Conservation (phyloP, 2,329 filamentous ascomycete species). For the Calonectria henricotiae region DNA sequence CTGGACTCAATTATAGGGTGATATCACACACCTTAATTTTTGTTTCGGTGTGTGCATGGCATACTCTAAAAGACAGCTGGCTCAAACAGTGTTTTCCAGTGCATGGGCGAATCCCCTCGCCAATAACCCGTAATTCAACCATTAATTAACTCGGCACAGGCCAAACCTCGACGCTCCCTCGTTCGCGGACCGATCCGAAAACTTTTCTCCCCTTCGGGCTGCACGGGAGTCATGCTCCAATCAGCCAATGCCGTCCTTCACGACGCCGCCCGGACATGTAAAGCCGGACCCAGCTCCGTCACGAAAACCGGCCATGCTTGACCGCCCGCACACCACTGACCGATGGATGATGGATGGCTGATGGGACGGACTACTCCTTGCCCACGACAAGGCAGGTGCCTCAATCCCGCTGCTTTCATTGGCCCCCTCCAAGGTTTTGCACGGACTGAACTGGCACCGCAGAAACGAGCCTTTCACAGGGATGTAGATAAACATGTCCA, state of each 20-base stretch:
- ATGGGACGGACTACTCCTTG: conserved; percentile 12
- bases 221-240: conserved; percentile 27
- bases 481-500: conserved; percentile 39
- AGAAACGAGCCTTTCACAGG: conserved; percentile 26
- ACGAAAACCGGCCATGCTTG: conserved; percentile 30
- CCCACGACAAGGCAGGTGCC: conserved; percentile 32
- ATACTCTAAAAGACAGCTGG: neutral
- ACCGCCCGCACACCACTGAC: conserved; percentile 32
- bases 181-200: conserved; percentile 16
- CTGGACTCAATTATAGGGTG: conserved; percentile 19
- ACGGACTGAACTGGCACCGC: conserved; percentile 21
- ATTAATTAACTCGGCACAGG: neutral
- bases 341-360: neutral
- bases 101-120: neutral
- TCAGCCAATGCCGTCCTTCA: conserved; percentile 27
- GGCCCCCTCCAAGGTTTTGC: conserved; percentile 26
- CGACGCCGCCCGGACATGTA: conserved; percentile 30
- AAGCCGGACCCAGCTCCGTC: conserved; percentile 23
- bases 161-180: neutral
- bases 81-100: neutral
- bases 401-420: conserved; percentile 34
- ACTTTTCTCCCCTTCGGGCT: conserved; percentile 18
- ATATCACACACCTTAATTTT: conserved; percentile 7
- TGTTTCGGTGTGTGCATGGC: neutral
- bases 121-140: neutral